These are phyloP conservation scores for Beauveria brongniartii DNA, from an alignment of 2,329 filamentous ascomycete genomes.

Conservation along the genomic window DNA sequence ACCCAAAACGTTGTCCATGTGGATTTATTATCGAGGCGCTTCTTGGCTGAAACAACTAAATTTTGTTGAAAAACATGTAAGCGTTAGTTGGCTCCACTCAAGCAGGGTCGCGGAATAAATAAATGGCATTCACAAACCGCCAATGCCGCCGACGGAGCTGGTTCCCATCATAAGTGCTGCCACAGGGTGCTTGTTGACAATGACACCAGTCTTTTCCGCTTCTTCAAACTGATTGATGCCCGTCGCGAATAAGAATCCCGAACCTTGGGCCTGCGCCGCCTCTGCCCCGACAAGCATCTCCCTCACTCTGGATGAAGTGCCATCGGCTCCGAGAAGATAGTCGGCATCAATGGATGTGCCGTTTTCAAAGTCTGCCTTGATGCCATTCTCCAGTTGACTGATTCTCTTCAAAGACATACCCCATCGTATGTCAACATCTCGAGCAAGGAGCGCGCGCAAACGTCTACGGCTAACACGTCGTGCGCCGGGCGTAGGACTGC, in stretches of 20 bases:
- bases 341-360: constrained; percentile 17
- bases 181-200: constrained; percentile 24
- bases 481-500: constrained; percentile 23
- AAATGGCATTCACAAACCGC: constrained; percentile 19
- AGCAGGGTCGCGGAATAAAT: too few species aligned
- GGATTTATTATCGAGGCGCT: constrained; percentile 17
- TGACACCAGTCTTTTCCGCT: constrained; percentile 18
- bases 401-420: constrained; percentile 15
- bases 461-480: constrained; percentile 27
- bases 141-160: constrained; percentile 20
- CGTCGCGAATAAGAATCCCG: constrained; percentile 25
- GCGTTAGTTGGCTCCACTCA: neutral
- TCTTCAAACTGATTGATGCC: constrained; percentile 20
- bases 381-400: constrained; percentile 8
- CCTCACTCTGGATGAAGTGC: constrained; percentile 22
- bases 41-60: constrained; percentile 18
- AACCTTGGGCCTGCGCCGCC: constrained; percentile 15
- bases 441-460: constrained; percentile 24
- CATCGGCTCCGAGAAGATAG: constrained; percentile 27
- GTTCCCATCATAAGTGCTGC: constrained; percentile 23
- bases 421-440: constrained; percentile 26
- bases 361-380: constrained; percentile 21
- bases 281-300: constrained; percentile 21
- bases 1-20: constrained; percentile 28
- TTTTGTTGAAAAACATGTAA: neutral